Conservation (phyloP, 805 yeast species). For the Spathaspora arborariae region DNA sequence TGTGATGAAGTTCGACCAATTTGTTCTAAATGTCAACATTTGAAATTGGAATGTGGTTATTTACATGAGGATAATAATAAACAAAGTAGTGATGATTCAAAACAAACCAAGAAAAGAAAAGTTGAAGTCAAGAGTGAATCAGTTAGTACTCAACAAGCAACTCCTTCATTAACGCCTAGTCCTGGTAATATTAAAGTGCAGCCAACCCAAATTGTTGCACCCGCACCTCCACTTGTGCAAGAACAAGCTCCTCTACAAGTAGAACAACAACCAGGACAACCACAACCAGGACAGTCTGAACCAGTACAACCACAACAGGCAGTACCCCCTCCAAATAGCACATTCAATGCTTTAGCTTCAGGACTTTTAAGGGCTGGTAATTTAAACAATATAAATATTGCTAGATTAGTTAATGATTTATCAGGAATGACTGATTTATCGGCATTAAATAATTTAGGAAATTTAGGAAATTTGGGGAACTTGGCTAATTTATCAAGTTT, state of each 20-base stretch:
- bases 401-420: constrained; percentile 40
- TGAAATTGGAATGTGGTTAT: constrained; percentile 77
- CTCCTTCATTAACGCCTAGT: constrained; percentile 16
- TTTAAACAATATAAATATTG: constrained; percentile 38
- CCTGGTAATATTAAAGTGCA: constrained; percentile 4
- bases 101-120: constrained; percentile 1
- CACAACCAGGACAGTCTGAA: too few relatives aligned
- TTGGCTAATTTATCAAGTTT: constrained; percentile 36
- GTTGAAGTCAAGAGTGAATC: not conserved
- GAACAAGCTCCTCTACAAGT: too few relatives aligned
- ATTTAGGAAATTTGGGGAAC: constrained; percentile 28
- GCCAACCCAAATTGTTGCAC: not conserved
- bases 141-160: constrained; percentile 12
- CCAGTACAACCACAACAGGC: not conserved
- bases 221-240: not conserved
- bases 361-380: constrained; percentile 32
- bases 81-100: not conserved
- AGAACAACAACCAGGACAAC: too few relatives aligned
- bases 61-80: constrained; percentile 14
- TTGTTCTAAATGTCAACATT: constrained; percentile 74
- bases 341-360: constrained; percentile 5
- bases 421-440: constrained; percentile 18
- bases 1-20: constrained; percentile 85
- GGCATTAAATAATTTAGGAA: constrained; percentile 26
- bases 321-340: not conserved